phyloP scores from a whole-genome alignment of 768 basidiomycete species.

The Lanmaoa pseudosensibilis region DNA sequence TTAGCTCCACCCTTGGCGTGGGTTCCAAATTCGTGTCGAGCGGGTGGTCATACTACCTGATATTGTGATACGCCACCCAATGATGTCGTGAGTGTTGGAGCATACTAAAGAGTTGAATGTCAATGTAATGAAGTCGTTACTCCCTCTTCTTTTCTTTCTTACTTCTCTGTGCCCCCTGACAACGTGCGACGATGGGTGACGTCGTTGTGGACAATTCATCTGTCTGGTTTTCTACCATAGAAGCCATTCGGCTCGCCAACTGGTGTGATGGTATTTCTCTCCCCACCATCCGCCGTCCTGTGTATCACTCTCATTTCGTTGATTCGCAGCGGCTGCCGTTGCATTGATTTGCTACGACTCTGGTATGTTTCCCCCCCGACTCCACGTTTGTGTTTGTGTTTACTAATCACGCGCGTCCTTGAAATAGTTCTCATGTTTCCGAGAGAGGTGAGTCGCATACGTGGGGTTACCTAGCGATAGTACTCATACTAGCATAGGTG shows the following conservation, averaged over 20 bases:
- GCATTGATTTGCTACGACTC: constrained; percentile 20
- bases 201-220: constrained; percentile 12
- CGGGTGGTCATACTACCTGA: background rate
- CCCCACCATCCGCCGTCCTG: background rate
- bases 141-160: background rate
- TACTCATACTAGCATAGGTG: constrained; percentile 7
- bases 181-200: constrained; percentile 5
- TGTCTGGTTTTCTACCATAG: constrained; percentile 7
- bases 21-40: background rate
- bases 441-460: constrained; percentile 16
- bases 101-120: background rate
- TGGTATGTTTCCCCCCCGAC: background rate
- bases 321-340: constrained; percentile 12
- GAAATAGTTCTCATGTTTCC: constrained; percentile 20
- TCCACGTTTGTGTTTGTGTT: no score
- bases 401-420: background rate
- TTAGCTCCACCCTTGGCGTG: background rate
- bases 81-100: background rate
- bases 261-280: constrained; percentile 15
- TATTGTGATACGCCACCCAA: background rate
- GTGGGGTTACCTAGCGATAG: background rate
- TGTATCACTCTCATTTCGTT: background rate
- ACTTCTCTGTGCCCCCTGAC: background rate
- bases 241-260: constrained; percentile 16
- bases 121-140: background rate